Evolutionary conservation across 176 grass and related monocot species (phyloP).

Genomic region (Neostapfia colusana): DNA sequence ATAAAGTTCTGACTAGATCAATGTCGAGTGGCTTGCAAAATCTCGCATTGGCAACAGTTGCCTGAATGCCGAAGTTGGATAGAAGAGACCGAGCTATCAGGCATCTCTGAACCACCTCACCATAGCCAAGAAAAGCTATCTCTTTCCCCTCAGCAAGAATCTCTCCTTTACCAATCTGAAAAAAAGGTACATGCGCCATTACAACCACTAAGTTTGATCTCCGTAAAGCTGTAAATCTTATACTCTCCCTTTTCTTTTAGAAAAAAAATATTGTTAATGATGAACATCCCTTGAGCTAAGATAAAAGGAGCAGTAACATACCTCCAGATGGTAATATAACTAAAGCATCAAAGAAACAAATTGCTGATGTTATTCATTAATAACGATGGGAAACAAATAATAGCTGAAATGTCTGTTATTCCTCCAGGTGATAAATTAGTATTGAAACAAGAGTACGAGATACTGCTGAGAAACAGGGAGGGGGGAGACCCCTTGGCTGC

Average conservation of each 20-base stretch:
- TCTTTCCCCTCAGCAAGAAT: conserved; percentile 61
- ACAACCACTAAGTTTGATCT: not conserved
- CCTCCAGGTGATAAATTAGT: not conserved
- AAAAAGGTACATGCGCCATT: conserved; percentile 7
- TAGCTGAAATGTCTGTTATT: not conserved
- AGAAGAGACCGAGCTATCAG: conserved; percentile 70
- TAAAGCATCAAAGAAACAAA: not conserved
- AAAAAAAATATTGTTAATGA: not conserved
- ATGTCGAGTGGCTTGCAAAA: conserved; percentile 88
- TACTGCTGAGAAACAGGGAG: too few relatives aligned
- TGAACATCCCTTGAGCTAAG: not conserved
- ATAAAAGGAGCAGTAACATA: not conserved
- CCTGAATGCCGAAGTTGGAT: conserved; percentile 59
- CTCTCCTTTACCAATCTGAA: conserved; percentile 84
- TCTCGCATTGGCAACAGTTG: conserved; percentile 67
- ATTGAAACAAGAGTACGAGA: not conserved
- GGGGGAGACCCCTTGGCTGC: too few relatives aligned
- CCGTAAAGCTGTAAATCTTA: not conserved
- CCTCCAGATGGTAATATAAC: not conserved
- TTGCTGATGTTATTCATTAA: not conserved
- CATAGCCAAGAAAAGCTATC: conserved; percentile 69
- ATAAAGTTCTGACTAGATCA: conserved; percentile 62
- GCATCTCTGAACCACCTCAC: conserved; percentile 69
- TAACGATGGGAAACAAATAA: not conserved
- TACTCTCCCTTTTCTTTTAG: not conserved